Percentiles rank a stretch among this genome's conserved stretches.
Evolutionary conservation across 176 grass and related monocot genomes (phyloP).

Genomic region (Miscanthus lutarioriparius): DNA sequence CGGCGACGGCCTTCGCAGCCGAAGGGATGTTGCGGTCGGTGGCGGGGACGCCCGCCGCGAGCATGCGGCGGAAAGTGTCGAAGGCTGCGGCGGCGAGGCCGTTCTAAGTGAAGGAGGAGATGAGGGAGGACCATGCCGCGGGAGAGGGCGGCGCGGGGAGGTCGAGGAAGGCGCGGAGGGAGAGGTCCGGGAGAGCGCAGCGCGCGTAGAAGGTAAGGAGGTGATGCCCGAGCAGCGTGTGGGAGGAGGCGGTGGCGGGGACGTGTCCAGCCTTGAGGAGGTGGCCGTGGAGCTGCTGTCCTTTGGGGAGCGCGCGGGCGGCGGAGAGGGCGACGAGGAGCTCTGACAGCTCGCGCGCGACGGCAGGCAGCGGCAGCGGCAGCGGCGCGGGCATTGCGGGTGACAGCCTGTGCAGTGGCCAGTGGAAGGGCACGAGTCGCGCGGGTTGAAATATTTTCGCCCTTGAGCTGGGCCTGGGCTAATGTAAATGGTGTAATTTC

Average conservation of each 20-base stretch:
- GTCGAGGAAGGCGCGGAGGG: slow-evolving; percentile 74
- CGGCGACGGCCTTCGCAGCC: slow-evolving; percentile 64
- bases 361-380: slow-evolving; percentile 1
- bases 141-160: slow-evolving; percentile 48
- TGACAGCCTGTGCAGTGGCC: background rate
- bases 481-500: too few species aligned
- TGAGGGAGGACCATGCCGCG: slow-evolving; percentile 78
- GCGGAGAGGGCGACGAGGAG: slow-evolving; percentile 66
- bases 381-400: slow-evolving; percentile 25
- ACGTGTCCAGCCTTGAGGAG: slow-evolving; percentile 72
- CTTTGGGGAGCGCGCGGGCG: slow-evolving; percentile 60
- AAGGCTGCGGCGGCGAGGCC: slow-evolving; percentile 54
- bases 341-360: slow-evolving; percentile 40
- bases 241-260: slow-evolving; percentile 56
- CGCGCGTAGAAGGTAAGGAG: slow-evolving; percentile 86
- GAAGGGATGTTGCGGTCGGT: slow-evolving; percentile 71
- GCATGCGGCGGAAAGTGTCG: slow-evolving; percentile 65
- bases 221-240: slow-evolving; percentile 66
- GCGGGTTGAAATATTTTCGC: too few species aligned
- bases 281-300: slow-evolving; percentile 79
- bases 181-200: slow-evolving; percentile 59
- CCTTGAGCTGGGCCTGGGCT: background rate
- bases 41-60: slow-evolving; percentile 52
- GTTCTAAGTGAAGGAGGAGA: slow-evolving; percentile 69
- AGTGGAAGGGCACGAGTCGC: too few species aligned